Base-by-base conservation (phyloP, 192 early-diverging fungal species). In the Diversispora eburnea region DNA sequence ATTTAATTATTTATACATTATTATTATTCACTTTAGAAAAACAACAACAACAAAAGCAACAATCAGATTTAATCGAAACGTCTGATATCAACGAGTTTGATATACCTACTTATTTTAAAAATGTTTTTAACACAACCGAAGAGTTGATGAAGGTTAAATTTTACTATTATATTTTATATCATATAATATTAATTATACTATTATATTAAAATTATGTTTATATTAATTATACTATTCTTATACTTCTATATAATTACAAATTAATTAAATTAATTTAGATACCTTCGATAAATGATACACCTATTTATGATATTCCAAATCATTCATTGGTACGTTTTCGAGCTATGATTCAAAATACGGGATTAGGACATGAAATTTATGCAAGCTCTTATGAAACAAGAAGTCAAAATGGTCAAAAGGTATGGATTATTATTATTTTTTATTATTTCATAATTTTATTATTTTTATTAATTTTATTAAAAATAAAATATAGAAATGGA, bases 261-360 rank as follows among this genome's bases (percentile, higher is more conserved):
- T 33, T 33, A 33, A 33, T 33, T 33, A 33, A 33, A 33, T 33
- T 33, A 33, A 33, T 33, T 33, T 33, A 85, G 79, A 84, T 87
- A 59, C 81, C 84, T 42, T 70, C 77, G 15, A 63, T 85, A 8
- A 81, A 85, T 59, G 76, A 79, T 42, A 42, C 68, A 10, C 62
- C 81, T 19, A 67, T 81, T 20, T 20, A 51, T 10, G 57, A 59
- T 10, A 65, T 85, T 19, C 78, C 79, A 0, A 8, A 75, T 17
- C 66, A 84, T 56, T 76, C 81, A 13, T 80, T 93, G 5, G 88
- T 91, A 19, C 76, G 91, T n/a, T 92, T 92, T 73, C 81, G 88
- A 51, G 90, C 89, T 78, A 93, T 93, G 92, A 84, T 93, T 5
- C 92, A 93, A 78, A 91, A 93, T 59, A 90, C 90, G 3, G 86